Conservation (phyloP, 1,139 yeast species). For the Protomyces inundatus region DNA sequence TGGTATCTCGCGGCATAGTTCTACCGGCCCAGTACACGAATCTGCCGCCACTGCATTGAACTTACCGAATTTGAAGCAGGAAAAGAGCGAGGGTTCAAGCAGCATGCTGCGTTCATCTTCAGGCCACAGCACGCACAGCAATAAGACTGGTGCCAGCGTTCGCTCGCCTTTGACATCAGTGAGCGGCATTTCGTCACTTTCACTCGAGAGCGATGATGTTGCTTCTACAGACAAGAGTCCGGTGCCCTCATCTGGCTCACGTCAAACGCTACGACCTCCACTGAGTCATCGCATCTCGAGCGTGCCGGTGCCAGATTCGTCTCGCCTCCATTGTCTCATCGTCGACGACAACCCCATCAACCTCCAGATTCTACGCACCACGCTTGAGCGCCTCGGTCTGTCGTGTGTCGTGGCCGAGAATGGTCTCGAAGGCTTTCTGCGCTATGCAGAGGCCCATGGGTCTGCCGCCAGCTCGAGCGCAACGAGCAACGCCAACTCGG, state of each 20-base stretch:
- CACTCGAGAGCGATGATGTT: not conserved
- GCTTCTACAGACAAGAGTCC: not conserved
- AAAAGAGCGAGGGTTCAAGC: not conserved
- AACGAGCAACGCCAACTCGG: not conserved
- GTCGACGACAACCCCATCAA: conserved; percentile 24
- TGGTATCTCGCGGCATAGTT: not conserved
- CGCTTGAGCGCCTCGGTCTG: conserved; percentile 10
- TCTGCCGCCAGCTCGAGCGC: not conserved
- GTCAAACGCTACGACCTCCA: not conserved
- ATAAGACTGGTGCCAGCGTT: not conserved
- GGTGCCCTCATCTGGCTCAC: not conserved
- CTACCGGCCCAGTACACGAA: not conserved
- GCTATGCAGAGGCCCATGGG: not conserved
- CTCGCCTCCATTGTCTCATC: not conserved
- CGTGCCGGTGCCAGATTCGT: not conserved
- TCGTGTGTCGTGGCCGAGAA: conserved; percentile 9
- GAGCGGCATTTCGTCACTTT: not conserved
- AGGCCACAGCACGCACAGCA: not conserved
- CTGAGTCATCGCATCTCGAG: not conserved
- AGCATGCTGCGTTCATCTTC: not conserved
- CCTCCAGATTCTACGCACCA: conserved; percentile 6
- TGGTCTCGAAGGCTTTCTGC: not conserved
- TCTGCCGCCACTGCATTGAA: not conserved
- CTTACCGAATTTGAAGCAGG: not conserved
- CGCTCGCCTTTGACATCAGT: not conserved